Base-by-base conservation (phyloP, 2,329 filamentous ascomycete species). In the Aspergillus tamarii region DNA sequence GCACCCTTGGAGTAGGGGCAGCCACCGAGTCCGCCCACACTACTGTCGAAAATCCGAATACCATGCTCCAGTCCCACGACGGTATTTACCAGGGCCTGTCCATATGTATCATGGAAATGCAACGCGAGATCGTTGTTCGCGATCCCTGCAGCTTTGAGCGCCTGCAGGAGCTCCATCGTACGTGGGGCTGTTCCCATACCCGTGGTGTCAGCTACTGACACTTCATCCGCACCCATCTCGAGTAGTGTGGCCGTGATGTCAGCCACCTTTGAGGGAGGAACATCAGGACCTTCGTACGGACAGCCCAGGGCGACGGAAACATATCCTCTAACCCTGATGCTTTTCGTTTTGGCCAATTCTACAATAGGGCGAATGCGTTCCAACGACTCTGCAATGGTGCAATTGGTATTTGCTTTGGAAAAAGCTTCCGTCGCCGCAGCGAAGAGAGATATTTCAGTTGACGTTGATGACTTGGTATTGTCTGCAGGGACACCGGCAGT, bases 21-120 rank as follows among this genome's bases (percentile, higher is more conserved):
- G 0, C 88, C 88, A 45, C 88, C 88, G 21, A 90, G 78, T 0
- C 88, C 88, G 19, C 84, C 87, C 8, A 90, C 88, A 57, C 86
- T 87, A 57, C 84, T 84, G 69, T 90, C 88, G 69, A 89, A 89
- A 1, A 86, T 86, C 43, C 88, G 78, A 26, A 90, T 83, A 4
- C 88, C 88, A 70, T 88, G 84, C 70, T 89, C 88, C 12, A 89
- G 75, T 2, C 84, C 85, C 0, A 89, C 85, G 12, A 89, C 81
- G 0, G 85, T 85, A 65, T 90, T 90, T 11, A 89, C 84, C 52
- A 90, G 74, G 2, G 88, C 88, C 72, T 88, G 86, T 1, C 87
- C 88, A 69, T 88, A 89, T 0, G 88, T 89, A 69, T 90, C 88
- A 69, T 90, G 88, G 72, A 89, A 89, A 72, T 90, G 88, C 62